Base-by-base conservation (phyloP, 257 asterid species). In the Penstemon barbatus region DNA sequence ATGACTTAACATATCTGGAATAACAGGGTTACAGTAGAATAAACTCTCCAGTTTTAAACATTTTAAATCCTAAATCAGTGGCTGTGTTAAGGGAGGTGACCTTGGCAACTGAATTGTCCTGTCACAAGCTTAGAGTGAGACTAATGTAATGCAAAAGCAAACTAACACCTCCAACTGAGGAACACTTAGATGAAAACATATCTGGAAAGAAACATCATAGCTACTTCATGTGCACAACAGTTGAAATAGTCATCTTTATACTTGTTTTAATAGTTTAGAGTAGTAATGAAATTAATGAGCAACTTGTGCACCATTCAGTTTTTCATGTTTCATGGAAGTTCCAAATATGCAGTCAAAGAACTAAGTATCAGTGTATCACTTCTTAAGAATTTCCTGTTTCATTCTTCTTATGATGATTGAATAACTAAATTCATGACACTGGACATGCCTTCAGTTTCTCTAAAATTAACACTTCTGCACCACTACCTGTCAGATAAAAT, bases 371-470 rank as follows among this genome's bases (percentile, higher is more conserved):
- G 33, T 25, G n/a, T 59, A 19, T 10, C 73, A 56, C 46, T 44
- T 19, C 25, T 12, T 0, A 19, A 18, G 42, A 4, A 36, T 63
- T 7, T 48, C 15, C 10, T 33, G 4, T 57, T 57, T 6, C 13
- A 19, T 67, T 11, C 33, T 25, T 13, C 58, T 53, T 5, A 41
- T 38, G 12, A 57, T 45, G 18, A 49, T 33, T 49, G 43, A 25
- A 18, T 11, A 19, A 10, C 5, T 10, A 45, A 54, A 53, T 33
- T 63, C 36, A 38, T 60, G 63, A 40, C 64, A 41, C 57, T 11
- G 42, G 46, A 53, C 12, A 55, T 58, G 53, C 46, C 55, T 62
- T 52, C 40, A 10, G n/a, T 71, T 12, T 48, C 33, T 33, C 42
- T 42, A 25, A 18, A 13, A 69, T 68, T 40, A 41, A 19, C 11